These are phyloP conservation scores for Ophidiomyces ophidiicola DNA, from an alignment of 2,329 filamentous ascomycete genomes.

Conservation along the genomic window DNA sequence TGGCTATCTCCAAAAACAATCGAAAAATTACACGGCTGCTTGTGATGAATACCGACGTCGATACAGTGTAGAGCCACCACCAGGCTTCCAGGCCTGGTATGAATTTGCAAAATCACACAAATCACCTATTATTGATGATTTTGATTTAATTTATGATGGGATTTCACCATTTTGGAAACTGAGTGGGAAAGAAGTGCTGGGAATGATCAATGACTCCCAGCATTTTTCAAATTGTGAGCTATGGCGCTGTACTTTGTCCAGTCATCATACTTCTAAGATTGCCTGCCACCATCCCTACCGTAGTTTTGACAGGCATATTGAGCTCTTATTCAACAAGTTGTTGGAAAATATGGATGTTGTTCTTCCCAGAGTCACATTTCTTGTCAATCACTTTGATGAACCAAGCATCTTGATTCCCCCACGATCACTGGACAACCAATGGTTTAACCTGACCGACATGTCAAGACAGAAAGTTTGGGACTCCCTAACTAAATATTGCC, in stretches of 20 bases:
- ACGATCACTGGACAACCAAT: not conserved
- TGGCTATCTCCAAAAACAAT: conserved; percentile 4
- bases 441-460: conserved; percentile 9
- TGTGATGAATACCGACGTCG: conserved; percentile 9
- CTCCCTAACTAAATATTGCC: conserved; percentile 3
- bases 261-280: not conserved
- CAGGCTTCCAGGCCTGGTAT: conserved; percentile 11
- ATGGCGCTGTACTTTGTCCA: conserved; percentile 9
- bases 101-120: conserved; percentile 10
- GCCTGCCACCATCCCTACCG: conserved; percentile 7
- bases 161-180: conserved; percentile 11
- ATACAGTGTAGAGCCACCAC: conserved; percentile 8
- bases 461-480: conserved; percentile 6
- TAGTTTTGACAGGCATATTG: conserved; percentile 8
- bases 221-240: conserved; percentile 5
- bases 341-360: conserved; percentile 2
- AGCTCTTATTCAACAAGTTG: conserved; percentile 7
- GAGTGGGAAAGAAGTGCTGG: conserved; percentile 7
- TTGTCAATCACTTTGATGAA: conserved; percentile 13
- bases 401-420: conserved; percentile 7
- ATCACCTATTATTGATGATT: conserved; percentile 12
- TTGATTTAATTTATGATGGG: conserved; percentile 9
- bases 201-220: conserved; percentile 1
- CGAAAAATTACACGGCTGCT: conserved; percentile 7
- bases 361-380: conserved; percentile 10